These are phyloP conservation scores for Sclerotinia trifoliorum DNA, from an alignment of 2,329 filamentous ascomycete genomes.

Conservation along the genomic window DNA sequence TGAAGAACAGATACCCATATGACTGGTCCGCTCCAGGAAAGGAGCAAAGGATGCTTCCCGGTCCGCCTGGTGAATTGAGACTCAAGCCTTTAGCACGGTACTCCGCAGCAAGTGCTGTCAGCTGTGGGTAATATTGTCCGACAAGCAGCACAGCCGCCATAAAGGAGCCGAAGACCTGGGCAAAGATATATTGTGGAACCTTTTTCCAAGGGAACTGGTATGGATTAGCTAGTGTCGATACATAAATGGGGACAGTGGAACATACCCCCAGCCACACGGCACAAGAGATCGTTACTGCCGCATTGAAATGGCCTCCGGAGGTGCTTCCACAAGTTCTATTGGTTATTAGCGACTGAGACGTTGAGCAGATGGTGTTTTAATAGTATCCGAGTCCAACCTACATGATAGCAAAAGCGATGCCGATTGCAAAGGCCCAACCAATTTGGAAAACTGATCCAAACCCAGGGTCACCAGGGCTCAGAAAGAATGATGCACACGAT, in stretches of 20 bases:
- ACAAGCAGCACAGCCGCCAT: conserved; percentile 54
- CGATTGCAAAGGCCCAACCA: conserved; percentile 55
- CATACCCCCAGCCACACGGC: conserved; percentile 51
- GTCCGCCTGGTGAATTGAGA: conserved; percentile 48
- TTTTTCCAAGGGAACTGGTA: conserved; percentile 54
- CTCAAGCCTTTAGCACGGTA: conserved; percentile 38
- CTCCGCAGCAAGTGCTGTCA: conserved; percentile 44
- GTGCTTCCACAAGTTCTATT: conserved; percentile 48
- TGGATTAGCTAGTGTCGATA: background rate
- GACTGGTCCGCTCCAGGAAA: conserved; percentile 52
- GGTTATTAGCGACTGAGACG: background rate
- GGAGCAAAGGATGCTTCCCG: conserved; percentile 54
- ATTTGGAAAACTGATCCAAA: conserved; percentile 56
- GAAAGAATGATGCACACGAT: conserved; percentile 51
- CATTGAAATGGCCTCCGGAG: conserved; percentile 57
- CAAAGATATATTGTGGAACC: conserved; percentile 55
- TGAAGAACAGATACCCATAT: conserved; percentile 55
- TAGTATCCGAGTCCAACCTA: background rate
- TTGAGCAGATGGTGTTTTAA: background rate
- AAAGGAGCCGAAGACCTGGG: conserved; percentile 57
- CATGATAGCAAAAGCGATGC: conserved; percentile 59
- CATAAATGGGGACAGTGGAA: background rate
- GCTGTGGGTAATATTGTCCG: conserved; percentile 55
- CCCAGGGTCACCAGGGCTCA: conserved; percentile 45
- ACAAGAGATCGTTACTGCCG: conserved; percentile 49